A percentile compares a stretch with the other conserved stretches of the same genome.
Conservation (phyloP, 768 basidiomycete species). For the Punctularia strigosozonata region DNA sequence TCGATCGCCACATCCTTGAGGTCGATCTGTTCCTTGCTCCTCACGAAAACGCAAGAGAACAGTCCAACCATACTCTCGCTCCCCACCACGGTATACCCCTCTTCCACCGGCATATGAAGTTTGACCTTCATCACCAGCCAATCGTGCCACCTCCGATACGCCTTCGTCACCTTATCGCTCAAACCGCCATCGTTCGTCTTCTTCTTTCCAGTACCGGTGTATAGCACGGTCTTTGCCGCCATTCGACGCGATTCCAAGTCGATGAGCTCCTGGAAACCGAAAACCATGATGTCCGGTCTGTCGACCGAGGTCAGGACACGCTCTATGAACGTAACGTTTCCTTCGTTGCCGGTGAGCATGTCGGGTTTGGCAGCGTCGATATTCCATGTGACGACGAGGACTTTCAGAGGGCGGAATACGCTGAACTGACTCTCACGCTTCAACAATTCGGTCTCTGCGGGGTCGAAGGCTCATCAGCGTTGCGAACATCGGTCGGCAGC, state of each 20-base stretch:
- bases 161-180: slow-evolving; percentile 75
- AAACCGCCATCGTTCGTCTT: slow-evolving; percentile 47
- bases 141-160: slow-evolving; percentile 88
- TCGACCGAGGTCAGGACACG: slow-evolving; percentile 64
- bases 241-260: slow-evolving; percentile 90
- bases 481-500: not conserved
- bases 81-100: slow-evolving; percentile 70
- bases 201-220: slow-evolving; percentile 65
- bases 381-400: slow-evolving; percentile 88
- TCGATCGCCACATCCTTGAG: slow-evolving; percentile 65
- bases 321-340: slow-evolving; percentile 76
- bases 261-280: slow-evolving; percentile 94
- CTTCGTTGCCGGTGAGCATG: slow-evolving; percentile 45
- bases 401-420: slow-evolving; percentile 62
- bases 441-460: slow-evolving; percentile 59
- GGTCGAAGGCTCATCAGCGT: not conserved
- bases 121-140: slow-evolving; percentile 62
- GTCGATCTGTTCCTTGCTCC: slow-evolving; percentile 44
- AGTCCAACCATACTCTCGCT: slow-evolving; percentile 87
- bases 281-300: slow-evolving; percentile 77
- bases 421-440: slow-evolving; percentile 71
- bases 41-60: slow-evolving; percentile 69
- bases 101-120: slow-evolving; percentile 57
- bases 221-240: slow-evolving; percentile 82
- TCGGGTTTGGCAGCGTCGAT: slow-evolving; percentile 82